These are phyloP conservation scores for Penicillium sp. DNA, from an alignment of 2,329 filamentous ascomycete genomes.

Conservation along the genomic window DNA sequence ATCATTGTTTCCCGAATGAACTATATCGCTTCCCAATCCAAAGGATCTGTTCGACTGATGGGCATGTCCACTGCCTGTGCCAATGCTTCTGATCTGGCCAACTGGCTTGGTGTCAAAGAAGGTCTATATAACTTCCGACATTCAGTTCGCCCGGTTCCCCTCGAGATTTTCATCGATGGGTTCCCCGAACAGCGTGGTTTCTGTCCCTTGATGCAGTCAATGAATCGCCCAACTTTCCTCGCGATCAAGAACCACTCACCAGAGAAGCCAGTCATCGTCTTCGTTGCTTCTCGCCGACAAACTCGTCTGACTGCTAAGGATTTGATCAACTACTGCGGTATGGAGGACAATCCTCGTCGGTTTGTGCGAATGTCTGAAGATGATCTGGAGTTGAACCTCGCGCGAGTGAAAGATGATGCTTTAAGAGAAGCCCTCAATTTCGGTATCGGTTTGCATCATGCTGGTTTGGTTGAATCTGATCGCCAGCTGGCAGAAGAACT, in stretches of 20 bases:
- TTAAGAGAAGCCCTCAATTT: constrained; percentile 93
- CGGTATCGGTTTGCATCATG: constrained; percentile 94
- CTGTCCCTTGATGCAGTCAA: constrained; percentile 96
- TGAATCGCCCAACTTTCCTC: constrained; percentile 95
- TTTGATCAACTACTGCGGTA: constrained; percentile 93
- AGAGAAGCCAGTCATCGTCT: constrained; percentile 95
- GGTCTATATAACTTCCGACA: constrained; percentile 96
- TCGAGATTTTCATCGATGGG: constrained; percentile 96
- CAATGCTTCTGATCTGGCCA: constrained; percentile 88
- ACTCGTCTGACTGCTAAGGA: constrained; percentile 94
- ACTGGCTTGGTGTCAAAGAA: constrained; percentile 96
- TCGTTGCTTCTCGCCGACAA: constrained; percentile 91
- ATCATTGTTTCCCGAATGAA: constrained; percentile 96
- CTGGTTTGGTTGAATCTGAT: constrained; percentile 92
- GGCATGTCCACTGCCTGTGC: constrained; percentile 99
- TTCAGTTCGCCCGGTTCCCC: constrained; percentile 89
- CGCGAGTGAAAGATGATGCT: constrained; percentile 87
- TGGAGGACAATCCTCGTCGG: constrained; percentile 94
- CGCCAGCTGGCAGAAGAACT: constrained; percentile 88
- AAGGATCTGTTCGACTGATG: constrained; percentile 80
- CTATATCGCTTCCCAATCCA: constrained; percentile 93
- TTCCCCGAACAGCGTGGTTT: constrained; percentile 95
- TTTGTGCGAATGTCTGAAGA: constrained; percentile 96
- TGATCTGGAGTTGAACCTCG: constrained; percentile 82
- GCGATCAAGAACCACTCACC: constrained; percentile 97